Percentiles rank a stretch among this genome's conserved stretches.
These are phyloP conservation scores for Sideroxylon spinosum DNA, from an alignment of 179 eudicot genomes.

Conservation along the genomic window DNA sequence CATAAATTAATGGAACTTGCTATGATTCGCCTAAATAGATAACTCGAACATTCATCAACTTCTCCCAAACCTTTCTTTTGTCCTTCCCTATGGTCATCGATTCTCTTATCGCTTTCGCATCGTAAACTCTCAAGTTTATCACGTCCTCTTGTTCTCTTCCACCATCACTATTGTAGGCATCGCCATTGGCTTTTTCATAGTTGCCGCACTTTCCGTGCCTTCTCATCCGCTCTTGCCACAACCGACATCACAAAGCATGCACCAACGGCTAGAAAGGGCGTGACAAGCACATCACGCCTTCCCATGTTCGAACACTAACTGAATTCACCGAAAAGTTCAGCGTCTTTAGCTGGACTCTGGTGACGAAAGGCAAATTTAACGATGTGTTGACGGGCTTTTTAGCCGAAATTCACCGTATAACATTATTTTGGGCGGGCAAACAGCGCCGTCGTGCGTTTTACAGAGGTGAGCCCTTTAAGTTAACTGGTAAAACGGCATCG, in stretches of 20 bases:
- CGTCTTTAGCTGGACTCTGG: background rate
- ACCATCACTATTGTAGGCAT: slow-evolving; percentile 15
- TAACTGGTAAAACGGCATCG: too few relatives aligned
- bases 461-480: too few relatives aligned
- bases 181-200: slow-evolving; percentile 4
- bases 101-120: slow-evolving; percentile 85
- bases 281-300: slow-evolving; percentile 50
- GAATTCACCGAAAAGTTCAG: slow-evolving; percentile 18
- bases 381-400: slow-evolving; percentile 11
- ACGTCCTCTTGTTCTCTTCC: slow-evolving; percentile 44
- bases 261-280: slow-evolving; percentile 60
- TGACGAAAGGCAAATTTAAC: slow-evolving; percentile 10
- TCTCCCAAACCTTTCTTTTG: slow-evolving; percentile 85
- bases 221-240: slow-evolving; percentile 59
- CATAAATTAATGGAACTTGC: slow-evolving; percentile 68
- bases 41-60: slow-evolving; percentile 75
- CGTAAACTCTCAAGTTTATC: slow-evolving; percentile 75
- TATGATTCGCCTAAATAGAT: slow-evolving; percentile 93
- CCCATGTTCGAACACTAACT: slow-evolving; percentile 18
- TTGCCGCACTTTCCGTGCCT: slow-evolving; percentile 12
- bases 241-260: slow-evolving; percentile 47
- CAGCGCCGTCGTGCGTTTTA: too few relatives aligned
- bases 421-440: too few relatives aligned
- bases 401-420: slow-evolving; percentile 2
- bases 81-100: slow-evolving; percentile 94